Base-by-base conservation (phyloP, 257 asterid genomes). In the Osmanthus fragrans region DNA sequence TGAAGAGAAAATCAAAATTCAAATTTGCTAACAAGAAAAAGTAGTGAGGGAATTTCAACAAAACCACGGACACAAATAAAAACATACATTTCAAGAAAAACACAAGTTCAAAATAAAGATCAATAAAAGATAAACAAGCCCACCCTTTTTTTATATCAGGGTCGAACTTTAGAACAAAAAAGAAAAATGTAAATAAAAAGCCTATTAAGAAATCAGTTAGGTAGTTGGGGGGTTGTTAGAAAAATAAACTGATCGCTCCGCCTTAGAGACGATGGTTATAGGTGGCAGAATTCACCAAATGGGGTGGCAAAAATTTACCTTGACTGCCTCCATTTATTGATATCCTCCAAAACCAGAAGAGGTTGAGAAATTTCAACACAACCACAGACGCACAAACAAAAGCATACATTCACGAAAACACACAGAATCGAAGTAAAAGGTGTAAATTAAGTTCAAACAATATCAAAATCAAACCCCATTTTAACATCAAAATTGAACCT, bases 141-240 rank as follows among this genome's bases (percentile, higher is more conserved):
- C 25, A 67, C 30, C 30, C 66, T 30, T 4, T 21, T 76, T 45
- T 23, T 56, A 71, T 49, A 11, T 56, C 42, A 47, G 49, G n/a
- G 65, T 51, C 77, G 81, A 84, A 83, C 80, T 85, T 80, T 72
- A 85, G 45, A 77, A 71, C 75, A 33, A 23, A 75, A 23, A 11
- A 21, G 18, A 27, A 18, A 63, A n/a, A 76, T 30, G 8, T 21
- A 9, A 37, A 79, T 10, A 29, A 49, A 36, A 45, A 80, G 87
- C 70, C 87, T 80, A 86, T 76, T 79, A 56, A 83, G 66, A 45
- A 68, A 45, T 58, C 79, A 77, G 84, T 80, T 73, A 71, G 82
- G 81, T 82, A 81, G 87, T 83, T 86, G 82, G 78, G 78, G 84
- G 66, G 70, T 75, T 70, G 76, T 71, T 68, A 15, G 51, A 42